Evolutionary conservation across 257 asterid genomes (phyloP).

Genomic region (Solanum sejunctum): DNA sequence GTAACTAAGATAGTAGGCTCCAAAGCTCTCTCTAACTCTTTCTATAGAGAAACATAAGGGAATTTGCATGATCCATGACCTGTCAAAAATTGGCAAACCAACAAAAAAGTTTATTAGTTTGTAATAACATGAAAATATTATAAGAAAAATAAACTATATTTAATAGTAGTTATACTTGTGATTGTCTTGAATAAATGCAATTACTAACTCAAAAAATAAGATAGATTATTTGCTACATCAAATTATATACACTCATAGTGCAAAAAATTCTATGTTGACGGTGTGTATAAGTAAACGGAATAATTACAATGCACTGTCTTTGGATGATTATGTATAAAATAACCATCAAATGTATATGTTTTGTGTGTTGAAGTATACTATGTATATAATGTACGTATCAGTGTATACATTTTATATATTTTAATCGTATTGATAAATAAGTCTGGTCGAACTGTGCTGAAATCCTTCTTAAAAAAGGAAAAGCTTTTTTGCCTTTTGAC

Average conservation of each 20-base stretch:
- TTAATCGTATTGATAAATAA: background rate
- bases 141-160: background rate
- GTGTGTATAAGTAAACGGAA: background rate
- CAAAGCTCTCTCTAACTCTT: background rate
- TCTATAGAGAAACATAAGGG: slow-evolving; percentile 1
- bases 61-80: slow-evolving; percentile 9
- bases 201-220: background rate
- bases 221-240: background rate
- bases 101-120: background rate
- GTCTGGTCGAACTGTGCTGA: background rate
- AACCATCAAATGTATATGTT: background rate
- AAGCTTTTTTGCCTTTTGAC: too few species aligned
- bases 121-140: background rate
- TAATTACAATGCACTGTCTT: background rate
- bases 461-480: too few species aligned
- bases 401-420: background rate
- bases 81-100: background rate
- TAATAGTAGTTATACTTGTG: background rate
- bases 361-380: too few species aligned
- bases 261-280: background rate
- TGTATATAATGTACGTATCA: too few species aligned
- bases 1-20: background rate
- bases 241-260: background rate
- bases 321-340: background rate
- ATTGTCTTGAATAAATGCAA: background rate